Evolutionary conservation across 495 filamentous ascomycete species (phyloP).

Genomic region (Pyrenopolyporus hunteri): DNA sequence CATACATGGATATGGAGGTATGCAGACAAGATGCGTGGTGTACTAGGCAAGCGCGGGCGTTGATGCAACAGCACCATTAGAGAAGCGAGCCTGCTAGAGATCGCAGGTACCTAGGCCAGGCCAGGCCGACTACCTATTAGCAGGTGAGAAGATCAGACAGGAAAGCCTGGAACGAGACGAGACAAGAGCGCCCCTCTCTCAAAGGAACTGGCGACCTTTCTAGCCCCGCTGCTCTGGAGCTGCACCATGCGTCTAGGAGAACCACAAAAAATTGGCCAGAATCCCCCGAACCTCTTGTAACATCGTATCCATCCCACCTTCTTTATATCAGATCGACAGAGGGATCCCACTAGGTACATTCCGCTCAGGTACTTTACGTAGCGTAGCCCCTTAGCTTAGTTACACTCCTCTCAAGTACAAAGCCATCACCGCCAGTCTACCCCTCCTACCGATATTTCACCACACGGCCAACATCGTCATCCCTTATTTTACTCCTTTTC

Average conservation of each 20-base stretch:
- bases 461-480: background rate
- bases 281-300: slow-evolving; percentile 24
- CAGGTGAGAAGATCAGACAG: slow-evolving; percentile 12
- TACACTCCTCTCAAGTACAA: slow-evolving; percentile 26
- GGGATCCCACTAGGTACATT: slow-evolving; percentile 17
- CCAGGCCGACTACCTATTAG: background rate
- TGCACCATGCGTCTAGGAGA: slow-evolving; percentile 12
- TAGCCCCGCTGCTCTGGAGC: slow-evolving; percentile 29
- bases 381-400: slow-evolving; percentile 11
- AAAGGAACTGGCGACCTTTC: slow-evolving; percentile 6
- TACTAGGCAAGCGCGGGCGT: slow-evolving; percentile 27
- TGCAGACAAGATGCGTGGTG: too few relatives aligned
- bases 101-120: background rate
- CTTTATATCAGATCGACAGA: slow-evolving; percentile 31
- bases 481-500: slow-evolving; percentile 11
- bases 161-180: slow-evolving; percentile 15
- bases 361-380: slow-evolving; percentile 15
- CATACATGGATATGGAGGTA: too few relatives aligned
- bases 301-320: slow-evolving; percentile 31
- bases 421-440: slow-evolving; percentile 35
- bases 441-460: slow-evolving; percentile 31
- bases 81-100: too few relatives aligned
- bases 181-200: slow-evolving; percentile 18
- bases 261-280: slow-evolving; percentile 30
- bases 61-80: background rate